Evolutionary conservation across 148 eudicot genomes (phyloP), one percentile per base, ranked within the genome.

Genomic region (Drosera capensis): DNA sequence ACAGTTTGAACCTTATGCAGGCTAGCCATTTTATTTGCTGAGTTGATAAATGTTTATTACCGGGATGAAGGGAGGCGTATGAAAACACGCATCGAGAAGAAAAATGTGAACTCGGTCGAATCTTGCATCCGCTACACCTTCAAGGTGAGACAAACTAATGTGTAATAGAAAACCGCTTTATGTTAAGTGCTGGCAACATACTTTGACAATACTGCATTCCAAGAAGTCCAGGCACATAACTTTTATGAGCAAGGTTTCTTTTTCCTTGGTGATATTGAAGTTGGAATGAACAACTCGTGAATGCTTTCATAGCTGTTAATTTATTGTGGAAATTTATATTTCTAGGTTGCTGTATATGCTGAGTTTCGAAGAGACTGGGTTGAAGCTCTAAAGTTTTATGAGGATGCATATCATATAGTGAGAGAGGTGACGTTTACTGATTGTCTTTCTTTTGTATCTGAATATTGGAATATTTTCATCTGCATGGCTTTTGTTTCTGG

Each of bases 291-390:
- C n/a, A n/a, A n/a, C n/a, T n/a, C n/a, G n/a, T n/a, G n/a, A n/a
- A n/a, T 34, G 14, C 38, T 9, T 34, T 4, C 13, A 13, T 9
- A 34, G 38, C 38, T 34, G 38, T 5, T 34, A 17, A 14, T 23
- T 6, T 14, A 45, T 13, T 20, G 11, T 17, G 22, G 9, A 20
- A 17, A 31, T 47, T 5, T 45, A 49, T 20, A 60, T 67, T 74
- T 52, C 80, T 63, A 90, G 99, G 99, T 72, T 78, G 95, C 99
- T 63, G 81, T 90, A 40, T 85, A 78, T 72, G 99, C 99, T 54
- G 99, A 90, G 58, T 90, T 84, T 51, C 79, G 88, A 20, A 78
- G 95, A 60, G 99, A 90, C 60, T 90, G 99, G 99, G 79, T 71
- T 56, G 99, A 90, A 77, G 99, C 95, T 48, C 66, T 90, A 25